Base-by-base conservation (phyloP, 352 stramenopile genomes). In the Thalassiosira mediterranea region DNA sequence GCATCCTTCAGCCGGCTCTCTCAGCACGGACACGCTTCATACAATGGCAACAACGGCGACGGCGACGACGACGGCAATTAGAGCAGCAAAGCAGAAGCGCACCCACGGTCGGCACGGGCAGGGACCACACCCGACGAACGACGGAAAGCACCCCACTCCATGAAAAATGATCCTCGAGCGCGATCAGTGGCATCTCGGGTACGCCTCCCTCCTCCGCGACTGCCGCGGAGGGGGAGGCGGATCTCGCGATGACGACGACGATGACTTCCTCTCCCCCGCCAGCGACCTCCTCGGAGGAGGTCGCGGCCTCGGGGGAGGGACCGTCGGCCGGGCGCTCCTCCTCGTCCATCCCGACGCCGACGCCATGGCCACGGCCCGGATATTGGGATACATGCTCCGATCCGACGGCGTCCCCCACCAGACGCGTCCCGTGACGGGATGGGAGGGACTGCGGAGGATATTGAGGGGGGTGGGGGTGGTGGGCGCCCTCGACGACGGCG, bases 281-380 rank as follows among this genome's bases (percentile, higher is more conserved):
- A n/a, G 28, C 58, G 19, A 44, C 3, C 0, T 25, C 26, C 29
- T n/a, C 17, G 29, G 31, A 26, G 42, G 2, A 13, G 49, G 49
- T 40, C 11, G 4, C n/a, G 2, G 13, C 13, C 37, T 95, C 57
- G n/a, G n/a, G n/a, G 83, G 91, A 61, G 88, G 71, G 31, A 86
- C 85, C 42, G 86, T 81, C 8, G 94, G 91, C 68, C 96, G 91
- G 37, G 91, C 97, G 17, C 81, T 98, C 28, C 70, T 99, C 17
- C 93, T 98, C 13, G 95, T 97, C 28, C 94, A 96, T 47, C 79
- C 97, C 10, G 95, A 98, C 67, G 94, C 95, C 34, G 96, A 99
- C 77, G 95, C 96, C 37, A 90, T 99, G 59, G 97, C 94, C 68
- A 94, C 95, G 11, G 95, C 93, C 47, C 94, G 95, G 60, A 98